Base-by-base conservation (phyloP, 768 basidiomycete genomes). In the Mycena olivaceomarginata region DNA sequence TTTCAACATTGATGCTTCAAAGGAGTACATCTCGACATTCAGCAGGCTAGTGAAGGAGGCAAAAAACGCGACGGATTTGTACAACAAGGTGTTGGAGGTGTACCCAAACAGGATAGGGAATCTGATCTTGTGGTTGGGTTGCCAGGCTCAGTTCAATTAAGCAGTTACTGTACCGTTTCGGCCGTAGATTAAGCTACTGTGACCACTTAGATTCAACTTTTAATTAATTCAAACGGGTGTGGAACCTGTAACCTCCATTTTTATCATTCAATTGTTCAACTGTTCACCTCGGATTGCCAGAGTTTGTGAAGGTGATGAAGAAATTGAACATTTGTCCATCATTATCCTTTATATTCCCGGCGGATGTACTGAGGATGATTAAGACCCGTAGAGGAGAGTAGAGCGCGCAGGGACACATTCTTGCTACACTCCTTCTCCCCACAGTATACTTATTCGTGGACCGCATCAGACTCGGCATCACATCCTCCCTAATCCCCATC, bases 391-490 rank as follows among this genome's bases (percentile, higher is more conserved):
- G 31, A 31, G 31, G 31, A 31, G 31, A 31, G 31, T 31, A 46
- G 31, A 31, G 3, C 67, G 70, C 46, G 53, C 70, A 59, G 20
- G 62, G 40, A 87, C 91, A 81, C 78, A 96, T 95, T 95, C 87
- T 94, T 95, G 83, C 95, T 96, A 80, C 96, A 95, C 78, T 96
- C 95, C 83, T 94, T 96, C 56, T 95, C 95, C 48, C 89, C 89
- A 80, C 31, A 31, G 31, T 31, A 31, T 94, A 92, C 83, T 93
- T 94, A 84, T 94, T 31, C 31, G 31, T 31, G 31, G 31, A 31
- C 31, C 31, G 31, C 31, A 31, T 31, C 31, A 31, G 31, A 93
- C 77, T 90, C 90, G 81, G 96, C 39, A 94, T 91, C 10, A 93
- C 93, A 82, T 97, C 96, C 37, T 96, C 95, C 57, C n/a, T 88